Evolutionary conservation across 305 asterid genomes (phyloP), one percentile per base, ranked within the genome.

Genomic region (Andrographis paniculata): DNA sequence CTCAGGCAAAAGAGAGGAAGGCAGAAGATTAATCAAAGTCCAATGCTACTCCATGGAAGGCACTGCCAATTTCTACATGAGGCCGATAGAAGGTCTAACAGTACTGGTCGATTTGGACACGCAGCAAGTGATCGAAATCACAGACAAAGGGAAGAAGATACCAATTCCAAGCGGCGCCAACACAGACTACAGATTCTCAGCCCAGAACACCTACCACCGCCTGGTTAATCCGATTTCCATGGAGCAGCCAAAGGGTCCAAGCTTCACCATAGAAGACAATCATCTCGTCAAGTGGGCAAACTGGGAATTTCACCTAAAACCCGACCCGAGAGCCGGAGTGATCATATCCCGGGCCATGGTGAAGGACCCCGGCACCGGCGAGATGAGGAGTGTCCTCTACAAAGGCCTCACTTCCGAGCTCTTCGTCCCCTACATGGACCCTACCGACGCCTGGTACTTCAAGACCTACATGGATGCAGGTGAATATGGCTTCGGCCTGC

Each of bases 381-480:
- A 63, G 52, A 55, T 71, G 84, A 76, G 97, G 62, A 62, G 46
- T 46, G 95, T 89, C 18, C 75, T 89, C 83, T 81, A 89, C 74
- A 76, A 82, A 52, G 97, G 97, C 15, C 78, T 78, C 17, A 57
- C 93, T 1, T 79, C 97, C 0, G 97, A 89, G 68, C 46, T 89
- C 37, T 89, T 84, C 45, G 97, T 89, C 31, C 95, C 97, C 12
- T 89, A 85, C 13, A 89, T 89, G 97, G 97, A 89, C 37, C 93
- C 95, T 0, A 78, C 84, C 1, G 94, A 89, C 21, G 94, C 93
- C 0, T 89, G 97, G 97, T 89, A 89, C 58, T 89, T 89, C 39
- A 89, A 85, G 80, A 82, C 97, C 30, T 89, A 82, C 17, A 89
- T 89, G 97, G 97, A 89, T 61, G 97, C 97, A 5, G 97, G 97